These are phyloP conservation scores for Rhizophagus prolifer DNA, from an alignment of 192 early-diverging fungal genomes.

Conservation along the genomic window DNA sequence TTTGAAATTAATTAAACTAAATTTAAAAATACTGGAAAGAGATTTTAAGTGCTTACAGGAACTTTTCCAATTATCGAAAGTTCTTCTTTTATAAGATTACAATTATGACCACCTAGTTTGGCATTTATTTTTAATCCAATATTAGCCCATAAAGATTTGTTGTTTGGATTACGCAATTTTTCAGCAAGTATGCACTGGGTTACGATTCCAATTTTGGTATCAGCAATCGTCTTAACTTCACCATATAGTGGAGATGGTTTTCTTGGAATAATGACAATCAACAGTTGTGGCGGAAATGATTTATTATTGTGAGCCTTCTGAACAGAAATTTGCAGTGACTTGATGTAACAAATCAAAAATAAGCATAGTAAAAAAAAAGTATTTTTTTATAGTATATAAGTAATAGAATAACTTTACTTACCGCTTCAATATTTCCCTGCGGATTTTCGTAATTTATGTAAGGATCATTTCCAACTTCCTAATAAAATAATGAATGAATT, in stretches of 20 bases:
- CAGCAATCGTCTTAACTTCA: slow-evolving; percentile 79
- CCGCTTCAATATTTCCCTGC: slow-evolving; percentile 1
- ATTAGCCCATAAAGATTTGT: slow-evolving; percentile 87
- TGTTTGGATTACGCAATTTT: slow-evolving; percentile 61
- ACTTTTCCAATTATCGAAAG: slow-evolving; percentile 52
- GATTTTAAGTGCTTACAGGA: slow-evolving; percentile 36
- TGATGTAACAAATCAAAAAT: not conserved
- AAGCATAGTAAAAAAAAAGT: not conserved
- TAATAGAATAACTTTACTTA: not conserved
- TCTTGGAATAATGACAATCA: slow-evolving; percentile 80
- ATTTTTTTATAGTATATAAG: not conserved
- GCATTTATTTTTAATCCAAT: slow-evolving; percentile 93
- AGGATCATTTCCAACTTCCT: not conserved
- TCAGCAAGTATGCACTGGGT: slow-evolving; percentile 86
- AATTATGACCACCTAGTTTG: slow-evolving; percentile 89
- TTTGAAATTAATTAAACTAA: not conserved
- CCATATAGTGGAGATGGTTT: slow-evolving; percentile 74
- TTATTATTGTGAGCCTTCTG: not conserved
- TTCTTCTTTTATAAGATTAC: slow-evolving; percentile 48
- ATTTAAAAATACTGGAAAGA: not conserved
- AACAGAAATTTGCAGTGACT: not conserved
- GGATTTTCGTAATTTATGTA: not conserved
- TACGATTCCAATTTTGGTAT: slow-evolving; percentile 84
- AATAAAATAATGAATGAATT: not conserved
- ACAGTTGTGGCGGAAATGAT: slow-evolving; percentile 62